Base-by-base conservation (phyloP, 495 filamentous ascomycete genomes). In the Neurospora tetraspora region DNA sequence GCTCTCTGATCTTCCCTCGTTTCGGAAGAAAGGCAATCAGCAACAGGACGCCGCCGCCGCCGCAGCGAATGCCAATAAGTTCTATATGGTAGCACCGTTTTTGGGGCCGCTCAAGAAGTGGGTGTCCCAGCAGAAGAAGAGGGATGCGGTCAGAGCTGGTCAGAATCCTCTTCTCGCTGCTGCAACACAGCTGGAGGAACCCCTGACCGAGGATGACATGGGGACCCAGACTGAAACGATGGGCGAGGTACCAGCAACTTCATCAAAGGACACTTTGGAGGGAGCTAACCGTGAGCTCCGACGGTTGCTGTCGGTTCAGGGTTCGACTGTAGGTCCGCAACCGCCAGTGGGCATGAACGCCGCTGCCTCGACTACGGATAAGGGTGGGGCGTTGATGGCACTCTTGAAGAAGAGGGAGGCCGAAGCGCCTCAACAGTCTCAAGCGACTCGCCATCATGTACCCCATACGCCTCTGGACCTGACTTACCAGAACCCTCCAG, bases 81-180 rank as follows among this genome's bases (percentile, higher is more conserved):
- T 97, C 78, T 98, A 97, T 81, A 98, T 98, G 94, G 96, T 99
- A 20, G 94, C 93, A 3, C 94, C 96, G 1, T 98, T 99, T 78
- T 83, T 99, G 73, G 88, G 87, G 40, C 93, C 87, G 23, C 81
- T 99, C 61, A 94, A 94, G 79, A 93, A 93, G 78, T 99, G 96
- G 96, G 94, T 98, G 37, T 81, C 89, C 14, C 88, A 91, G 78
- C 93, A 96, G 84, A 92, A 86, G 84, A 93, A 89, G 81, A 82
- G 86, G 53, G 91, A 92, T 77, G 81, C 78, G 5, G 81, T 81
- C 74, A 83, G 80, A 68, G 75, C 73, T 47, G 76, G 74, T 18
- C 76, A 71, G 68, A 77, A 77, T 71, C 71, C 80, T 68, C 75
- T 81, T 53, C 69, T 78, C 12, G 75, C 80, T 31, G 76, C 74